phyloP scores from a whole-genome alignment of 2,329 filamentous ascomycete genomes.

The Tolypocladium ophioglossoides region DNA sequence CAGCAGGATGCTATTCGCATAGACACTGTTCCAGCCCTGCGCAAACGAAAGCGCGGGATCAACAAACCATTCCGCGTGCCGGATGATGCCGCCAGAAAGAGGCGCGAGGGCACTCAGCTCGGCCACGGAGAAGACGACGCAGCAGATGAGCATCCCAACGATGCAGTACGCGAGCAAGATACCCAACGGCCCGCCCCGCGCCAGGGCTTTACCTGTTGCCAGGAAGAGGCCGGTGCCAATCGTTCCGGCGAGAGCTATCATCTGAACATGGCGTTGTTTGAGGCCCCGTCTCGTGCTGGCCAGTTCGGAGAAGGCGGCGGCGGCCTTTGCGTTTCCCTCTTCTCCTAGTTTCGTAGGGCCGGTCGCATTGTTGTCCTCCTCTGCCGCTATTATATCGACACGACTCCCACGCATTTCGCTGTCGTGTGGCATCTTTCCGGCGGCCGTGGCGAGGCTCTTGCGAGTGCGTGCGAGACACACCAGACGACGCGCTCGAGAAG shows the following conservation, averaged over 20 bases:
- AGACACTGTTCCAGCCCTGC: constrained; percentile 41
- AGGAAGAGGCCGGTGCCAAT: constrained; percentile 59
- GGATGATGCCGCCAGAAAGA: constrained; percentile 51
- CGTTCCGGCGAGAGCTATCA: constrained; percentile 38
- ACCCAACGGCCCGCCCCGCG: constrained; percentile 46
- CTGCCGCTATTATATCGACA: too few relatives aligned
- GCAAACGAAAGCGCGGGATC: constrained; percentile 44
- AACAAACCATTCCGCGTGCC: constrained; percentile 50
- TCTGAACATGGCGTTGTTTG: constrained; percentile 33
- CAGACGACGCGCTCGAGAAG: too few relatives aligned
- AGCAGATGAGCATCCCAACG: constrained; percentile 39
- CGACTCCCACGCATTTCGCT: too few relatives aligned
- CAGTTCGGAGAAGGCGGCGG: constrained; percentile 7
- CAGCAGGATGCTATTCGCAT: constrained; percentile 37
- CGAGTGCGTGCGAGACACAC: too few relatives aligned
- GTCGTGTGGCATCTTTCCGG: too few relatives aligned
- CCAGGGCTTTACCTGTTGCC: constrained; percentile 50
- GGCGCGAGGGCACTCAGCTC: constrained; percentile 51
- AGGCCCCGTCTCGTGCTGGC: constrained; percentile 1
- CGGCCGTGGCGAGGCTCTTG: too few relatives aligned
- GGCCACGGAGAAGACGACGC: constrained; percentile 44
- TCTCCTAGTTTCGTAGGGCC: too few relatives aligned
- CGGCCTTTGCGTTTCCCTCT: too few relatives aligned
- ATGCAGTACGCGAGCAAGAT: constrained; percentile 39
- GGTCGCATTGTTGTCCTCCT: too few relatives aligned